Conservation (phyloP, 495 filamentous ascomycete species). For the Choiromyces venosus region DNA sequence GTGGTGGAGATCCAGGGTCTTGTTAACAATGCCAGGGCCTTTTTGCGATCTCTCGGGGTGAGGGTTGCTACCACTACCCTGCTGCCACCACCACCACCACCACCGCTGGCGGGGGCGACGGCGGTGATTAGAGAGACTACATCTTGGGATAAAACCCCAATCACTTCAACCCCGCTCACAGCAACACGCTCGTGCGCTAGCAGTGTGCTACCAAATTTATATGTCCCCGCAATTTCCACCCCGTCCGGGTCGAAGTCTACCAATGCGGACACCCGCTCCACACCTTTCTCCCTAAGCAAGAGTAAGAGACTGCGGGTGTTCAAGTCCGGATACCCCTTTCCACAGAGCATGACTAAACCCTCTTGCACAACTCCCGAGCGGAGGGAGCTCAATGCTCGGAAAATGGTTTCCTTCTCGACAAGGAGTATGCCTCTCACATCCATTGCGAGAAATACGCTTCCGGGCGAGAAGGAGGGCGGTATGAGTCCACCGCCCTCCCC, state of each 20-base stretch:
- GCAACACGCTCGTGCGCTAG: constrained; percentile 64
- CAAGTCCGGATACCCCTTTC: constrained; percentile 88
- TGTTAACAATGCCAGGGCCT: constrained; percentile 60
- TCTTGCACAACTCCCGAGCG: constrained; percentile 43
- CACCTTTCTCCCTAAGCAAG: constrained; percentile 44
- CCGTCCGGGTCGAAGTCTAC: constrained; percentile 88
- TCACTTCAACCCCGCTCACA: constrained; percentile 59
- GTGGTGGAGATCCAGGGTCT: constrained; percentile 51
- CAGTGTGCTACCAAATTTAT: constrained; percentile 72
- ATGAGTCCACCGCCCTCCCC: constrained; percentile 52
- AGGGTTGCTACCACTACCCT: constrained; percentile 49
- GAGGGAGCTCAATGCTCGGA: constrained; percentile 46
- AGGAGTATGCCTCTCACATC: constrained; percentile 69
- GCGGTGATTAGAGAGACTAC: constrained; percentile 42
- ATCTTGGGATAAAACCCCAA: constrained; percentile 66
- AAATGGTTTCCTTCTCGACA: constrained; percentile 86
- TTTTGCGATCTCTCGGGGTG: constrained; percentile 61
- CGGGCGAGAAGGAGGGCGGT: constrained; percentile 54
- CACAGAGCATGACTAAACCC: constrained; percentile 48
- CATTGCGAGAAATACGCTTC: constrained; percentile 51
- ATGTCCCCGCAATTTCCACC: constrained; percentile 76
- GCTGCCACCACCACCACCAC: constrained; percentile 7
- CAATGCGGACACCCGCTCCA: constrained; percentile 57
- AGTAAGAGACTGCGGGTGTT: constrained; percentile 66
- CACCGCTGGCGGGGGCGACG: neutral